phyloP scores from a whole-genome alignment of 768 basidiomycete species.

The Clavulina sp. region DNA sequence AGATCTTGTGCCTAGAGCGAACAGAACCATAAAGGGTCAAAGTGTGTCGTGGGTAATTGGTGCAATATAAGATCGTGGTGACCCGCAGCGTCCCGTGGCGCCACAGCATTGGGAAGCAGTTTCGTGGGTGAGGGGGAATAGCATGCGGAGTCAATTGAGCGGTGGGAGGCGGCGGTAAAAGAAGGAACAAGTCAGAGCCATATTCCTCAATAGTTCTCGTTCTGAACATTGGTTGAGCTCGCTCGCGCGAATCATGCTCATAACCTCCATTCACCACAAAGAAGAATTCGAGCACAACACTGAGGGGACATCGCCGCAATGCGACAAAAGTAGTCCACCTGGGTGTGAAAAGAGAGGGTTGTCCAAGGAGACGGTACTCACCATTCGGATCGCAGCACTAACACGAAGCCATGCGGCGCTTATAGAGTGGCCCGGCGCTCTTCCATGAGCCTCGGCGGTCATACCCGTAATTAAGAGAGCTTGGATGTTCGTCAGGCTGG shows the following conservation, averaged over 20 bases:
- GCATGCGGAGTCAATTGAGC: no score
- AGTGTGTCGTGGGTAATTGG: no score
- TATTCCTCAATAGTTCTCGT: no score
- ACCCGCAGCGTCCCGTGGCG: no score
- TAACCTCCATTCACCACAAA: no score
- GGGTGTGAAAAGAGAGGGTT: slow-evolving; percentile 4
- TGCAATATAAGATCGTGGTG: no score
- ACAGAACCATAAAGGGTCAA: not conserved
- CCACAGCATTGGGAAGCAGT: no score
- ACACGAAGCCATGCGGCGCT: slow-evolving; percentile 75
- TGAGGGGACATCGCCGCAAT: slow-evolving; percentile 1
- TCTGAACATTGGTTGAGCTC: no score
- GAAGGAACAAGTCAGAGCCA: no score
- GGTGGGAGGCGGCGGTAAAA: no score
- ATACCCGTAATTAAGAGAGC: slow-evolving; percentile 70
- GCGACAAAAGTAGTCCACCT: slow-evolving; percentile 3
- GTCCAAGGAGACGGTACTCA: slow-evolving; percentile 11
- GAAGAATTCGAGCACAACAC: not conserved
- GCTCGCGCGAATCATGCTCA: no score
- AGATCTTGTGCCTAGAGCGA: slow-evolving; percentile 67
- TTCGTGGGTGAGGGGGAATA: no score
- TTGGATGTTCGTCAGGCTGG: slow-evolving; percentile 75
- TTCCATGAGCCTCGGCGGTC: slow-evolving; percentile 82
- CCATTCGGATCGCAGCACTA: slow-evolving; percentile 37
- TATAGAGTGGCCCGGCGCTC: slow-evolving; percentile 68